Evolutionary conservation across 2,329 filamentous ascomycete genomes (phyloP), one percentile per base, ranked within the genome.

Genomic region (Ascochyta viciae-villosae): DNA sequence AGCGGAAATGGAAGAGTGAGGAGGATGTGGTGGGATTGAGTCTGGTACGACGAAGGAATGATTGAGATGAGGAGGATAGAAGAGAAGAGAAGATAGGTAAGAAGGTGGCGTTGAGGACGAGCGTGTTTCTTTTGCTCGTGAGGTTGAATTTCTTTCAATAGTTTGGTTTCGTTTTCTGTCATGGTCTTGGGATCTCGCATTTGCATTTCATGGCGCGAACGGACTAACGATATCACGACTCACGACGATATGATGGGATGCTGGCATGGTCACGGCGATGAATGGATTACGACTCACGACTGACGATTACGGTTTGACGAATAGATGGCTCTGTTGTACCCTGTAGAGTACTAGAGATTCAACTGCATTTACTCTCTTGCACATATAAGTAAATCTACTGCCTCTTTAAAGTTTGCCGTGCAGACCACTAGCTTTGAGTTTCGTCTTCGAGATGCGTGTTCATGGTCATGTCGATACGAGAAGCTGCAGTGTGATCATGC

Each of bases 1-100:
- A 65, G 64, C 39, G 65, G 66, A 27, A 74, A 76, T 40, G 74
- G 74, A n/a, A 65, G 74, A 40, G 60, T 71, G 3, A 61, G 63
- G 44, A 61, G 69, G 26, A 50, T 58, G 33, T 76, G 74, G 74
- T 76, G 74, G 74, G 72, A 77, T 48, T 77, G 35, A 64, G 27
- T 22, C 15, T 31, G 33, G 19, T 19, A 19, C 19, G 19, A 19
- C 19, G 19, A 19, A 19, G 1, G 19, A 19, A 19, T 19, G 19
- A 19, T 19, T 19, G 19, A 19, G 3, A 19, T 19, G 19, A 19
- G 19, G 19, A 19, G 19, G 19, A 19, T 19, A 19, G 19, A 19
- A 35, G 54, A 38, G 41, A 16, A 9, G 44, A 10, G 22, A 35
- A 13, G 38, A 23, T 22, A 16, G 19, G 29, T 22, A 3, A 22